Evolutionary conservation across 1,139 yeast species (phyloP), one percentile per base, ranked within the genome.

Genomic region (Kodamaea anthophila): DNA sequence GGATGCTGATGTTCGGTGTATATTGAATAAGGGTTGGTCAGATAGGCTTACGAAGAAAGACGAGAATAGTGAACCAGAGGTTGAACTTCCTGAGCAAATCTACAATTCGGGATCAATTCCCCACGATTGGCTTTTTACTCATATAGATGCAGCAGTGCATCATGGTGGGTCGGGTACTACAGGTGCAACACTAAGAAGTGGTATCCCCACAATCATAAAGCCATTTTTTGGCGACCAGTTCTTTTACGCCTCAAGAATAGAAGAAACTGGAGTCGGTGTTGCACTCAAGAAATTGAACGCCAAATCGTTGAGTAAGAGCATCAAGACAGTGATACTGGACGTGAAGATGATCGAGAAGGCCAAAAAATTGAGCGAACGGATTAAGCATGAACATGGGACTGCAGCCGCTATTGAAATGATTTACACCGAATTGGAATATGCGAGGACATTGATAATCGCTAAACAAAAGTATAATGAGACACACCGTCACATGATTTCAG

Each of bases 131-230:
- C 60, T 88, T 25, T 88, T 88, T 55, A 83, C 91, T 0, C 76
- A 74, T 40, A 65, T 91, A 24, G 96, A 88, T 55, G 96, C 91
- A 0, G 95, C 94, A 1, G 96, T 88, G 4, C 98, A 88, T 48
- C 98, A 88, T 53, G 98, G 98, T 21, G 98, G 98, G 0, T 82
- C 95, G 0, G 98, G 98, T 2, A 86, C 97, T 0, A 87, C 97
- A 0, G 98, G 98, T 8, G 96, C 96, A 1, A 72, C 93, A 3
- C 53, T 88, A 33, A 60, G 91, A 38, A 83, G 86, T 7, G 98
- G 97, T 0, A 51, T 83, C 18, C 96, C 97, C 0, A 85, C 95
- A 0, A 72, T 88, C 23, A 77, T 88, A 42, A 88, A 88, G 51
- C 97, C 98, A 2, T 88, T 91, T 48, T 88, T 88, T 55, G 98